Base-by-base conservation (phyloP, 208 protist species). In the Trypanosoma mega region DNA sequence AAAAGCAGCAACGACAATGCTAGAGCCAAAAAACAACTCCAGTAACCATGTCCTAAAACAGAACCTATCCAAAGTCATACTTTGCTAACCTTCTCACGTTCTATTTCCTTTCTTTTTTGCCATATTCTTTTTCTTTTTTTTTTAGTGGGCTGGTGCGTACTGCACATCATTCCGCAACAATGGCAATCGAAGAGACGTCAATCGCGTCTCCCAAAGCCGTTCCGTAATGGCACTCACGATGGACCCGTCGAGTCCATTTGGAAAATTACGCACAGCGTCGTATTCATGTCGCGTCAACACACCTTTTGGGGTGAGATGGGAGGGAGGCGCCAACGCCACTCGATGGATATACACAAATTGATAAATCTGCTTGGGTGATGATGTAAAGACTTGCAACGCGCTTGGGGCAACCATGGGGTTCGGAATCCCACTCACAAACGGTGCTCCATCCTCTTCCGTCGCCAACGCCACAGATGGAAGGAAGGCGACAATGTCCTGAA, bases 381-480 rank as follows among this genome's bases (percentile, higher is more conserved):
- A 65, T 26, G 78, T 76, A 65, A 89, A 89, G 23, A 82, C 68
- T 54, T 88, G 82, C 51, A 89, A 50, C 20, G 78, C 68, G 2
- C 57, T 85, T n/a, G 82, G 74, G 6, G 48, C 47, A 16, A 89
- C 77, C 16, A 80, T 62, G 3, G 27, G 56, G 45, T 53, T 78
- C 23, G 82, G 82, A 21, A 89, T 62, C 11, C 82, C 78, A 14
- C 14, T 31, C 23, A 49, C 36, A 30, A 71, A 67, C 26, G 64
- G 52, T 24, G 63, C 33, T 36, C 44, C 50, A n/a, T 46, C 50
- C 16, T 63, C n/a, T 21, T 53, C 41, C 34, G 69, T 63, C 36
- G 30, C 31, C 16, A 89, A 61, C 6, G 48, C 50, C 18, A 89
- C 63, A 31, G 82, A 89, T 6, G 78, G 75, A 33, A 89, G 70